phyloP scores from a whole-genome alignment of 208 protist genomes.

The Leishmania turanica region DNA sequence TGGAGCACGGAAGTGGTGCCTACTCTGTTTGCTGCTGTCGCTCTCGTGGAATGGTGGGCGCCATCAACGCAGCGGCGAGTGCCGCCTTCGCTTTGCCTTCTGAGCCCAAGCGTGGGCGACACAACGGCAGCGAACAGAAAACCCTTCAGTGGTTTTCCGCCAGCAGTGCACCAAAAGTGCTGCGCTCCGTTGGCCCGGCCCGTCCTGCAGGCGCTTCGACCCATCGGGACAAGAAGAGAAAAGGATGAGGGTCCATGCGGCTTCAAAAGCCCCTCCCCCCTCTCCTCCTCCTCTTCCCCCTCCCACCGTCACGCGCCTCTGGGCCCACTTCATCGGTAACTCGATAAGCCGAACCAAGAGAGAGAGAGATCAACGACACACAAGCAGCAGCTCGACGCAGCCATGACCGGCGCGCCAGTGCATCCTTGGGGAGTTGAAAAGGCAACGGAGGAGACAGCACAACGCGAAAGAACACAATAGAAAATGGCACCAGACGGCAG shows the following conservation, averaged over 20 bases:
- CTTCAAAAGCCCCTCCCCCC: background rate
- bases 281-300: background rate
- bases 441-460: background rate
- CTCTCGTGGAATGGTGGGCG: background rate
- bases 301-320: background rate
- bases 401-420: background rate
- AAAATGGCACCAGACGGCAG: background rate
- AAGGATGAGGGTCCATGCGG: background rate
- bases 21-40: background rate
- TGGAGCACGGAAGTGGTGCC: background rate
- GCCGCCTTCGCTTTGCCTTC: background rate
- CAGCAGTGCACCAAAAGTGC: background rate
- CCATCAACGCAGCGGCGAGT: background rate
- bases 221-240: background rate
- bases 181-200: background rate
- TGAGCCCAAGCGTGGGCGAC: background rate
- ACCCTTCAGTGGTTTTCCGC: background rate
- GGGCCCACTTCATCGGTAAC: background rate
- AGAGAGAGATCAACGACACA: background rate
- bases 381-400: conserved; percentile 5
- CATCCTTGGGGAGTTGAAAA: background rate
- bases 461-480: background rate
- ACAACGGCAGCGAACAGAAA: background rate
- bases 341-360: conserved; percentile 9
- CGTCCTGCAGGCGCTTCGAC: background rate